Evolutionary conservation across 495 filamentous ascomycete genomes (phyloP), one percentile per base, ranked within the genome.

Genomic region (Elasticomyces elasticus): DNA sequence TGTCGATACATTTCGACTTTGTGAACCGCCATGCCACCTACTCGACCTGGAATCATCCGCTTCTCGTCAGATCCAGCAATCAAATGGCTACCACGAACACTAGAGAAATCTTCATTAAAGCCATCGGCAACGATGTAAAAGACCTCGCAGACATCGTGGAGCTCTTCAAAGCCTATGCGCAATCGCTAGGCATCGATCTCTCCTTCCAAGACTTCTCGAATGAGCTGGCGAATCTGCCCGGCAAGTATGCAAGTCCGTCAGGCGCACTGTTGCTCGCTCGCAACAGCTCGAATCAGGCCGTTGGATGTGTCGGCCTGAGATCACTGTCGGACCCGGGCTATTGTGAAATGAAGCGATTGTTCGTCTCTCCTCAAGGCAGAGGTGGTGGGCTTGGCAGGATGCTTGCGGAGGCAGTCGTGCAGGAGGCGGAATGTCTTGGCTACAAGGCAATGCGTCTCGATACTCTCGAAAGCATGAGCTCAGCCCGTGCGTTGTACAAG

Each of bases 321-420:
- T 62, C 65, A 3, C 56, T 69, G 7, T 26, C 58, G 0, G 0
- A 35, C 5, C 28, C 51, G 5, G 52, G 53, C n/a, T 71, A 62
- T 61, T 80, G 78, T 64, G 79, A 84, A 54, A 76, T 82, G 72
- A 82, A 83, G 60, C 69, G 79, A 0, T 68, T 84, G 0, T 83
- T 78, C 55, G 68, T 78, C 19, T 42, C 64, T 1, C 72, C 72
- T 0, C 55, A 64, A 41, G 71, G 67, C 9, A 70, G 80, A 10
- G 74, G 76, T 6, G 48, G 69, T 12, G 76, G 75, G 0, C 51
- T 81, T 1, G 81, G 79, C 2, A 64, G 63, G 28, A 60, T 56
- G 17, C 64, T 83, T 17, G 65, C 78, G 0, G 58, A 67, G 22
- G 67, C 64, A 5, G 69, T 75, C 13, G 51, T 81, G 5, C 62